These are phyloP conservation scores for Tetratostichococcus sp. DNA, from an alignment of 139 green algal genomes.

Conservation along the genomic window DNA sequence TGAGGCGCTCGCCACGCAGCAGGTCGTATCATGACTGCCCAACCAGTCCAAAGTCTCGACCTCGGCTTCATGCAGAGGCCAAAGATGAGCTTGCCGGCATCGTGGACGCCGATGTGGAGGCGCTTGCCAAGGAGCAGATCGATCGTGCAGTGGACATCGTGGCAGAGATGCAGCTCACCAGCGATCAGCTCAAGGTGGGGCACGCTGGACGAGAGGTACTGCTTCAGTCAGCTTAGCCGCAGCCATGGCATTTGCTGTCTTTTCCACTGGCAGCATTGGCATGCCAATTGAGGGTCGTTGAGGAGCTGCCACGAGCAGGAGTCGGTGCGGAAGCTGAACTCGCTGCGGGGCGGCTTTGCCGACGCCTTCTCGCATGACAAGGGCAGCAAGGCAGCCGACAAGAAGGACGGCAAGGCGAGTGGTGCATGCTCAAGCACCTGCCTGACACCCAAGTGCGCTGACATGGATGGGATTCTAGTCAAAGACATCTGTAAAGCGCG, in stretches of 20 bases:
- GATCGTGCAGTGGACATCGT: constrained; percentile 62
- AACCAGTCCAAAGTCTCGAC: too few relatives aligned
- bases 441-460: too few relatives aligned
- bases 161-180: constrained; percentile 78
- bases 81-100: neutral
- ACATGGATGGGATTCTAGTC: too few relatives aligned
- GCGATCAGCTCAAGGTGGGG: constrained; percentile 74
- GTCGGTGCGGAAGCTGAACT: neutral
- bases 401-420: neutral
- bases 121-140: constrained; percentile 19
- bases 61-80: neutral
- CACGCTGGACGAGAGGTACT: too few relatives aligned
- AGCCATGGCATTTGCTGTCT: too few relatives aligned
- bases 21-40: neutral
- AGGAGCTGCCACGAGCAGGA: neutral
- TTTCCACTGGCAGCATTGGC: too few relatives aligned
- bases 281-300: too few relatives aligned
- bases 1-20: neutral
- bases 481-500: too few relatives aligned
- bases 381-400: neutral
- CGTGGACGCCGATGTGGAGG: neutral
- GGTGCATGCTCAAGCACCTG: too few relatives aligned
- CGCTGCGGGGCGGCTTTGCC: neutral
- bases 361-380: neutral
- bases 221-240: too few relatives aligned